Evolutionary conservation across 2,329 filamentous ascomycete genomes (phyloP), one percentile per base, ranked within the genome.

Genomic region (Botrytis sinoallii): DNA sequence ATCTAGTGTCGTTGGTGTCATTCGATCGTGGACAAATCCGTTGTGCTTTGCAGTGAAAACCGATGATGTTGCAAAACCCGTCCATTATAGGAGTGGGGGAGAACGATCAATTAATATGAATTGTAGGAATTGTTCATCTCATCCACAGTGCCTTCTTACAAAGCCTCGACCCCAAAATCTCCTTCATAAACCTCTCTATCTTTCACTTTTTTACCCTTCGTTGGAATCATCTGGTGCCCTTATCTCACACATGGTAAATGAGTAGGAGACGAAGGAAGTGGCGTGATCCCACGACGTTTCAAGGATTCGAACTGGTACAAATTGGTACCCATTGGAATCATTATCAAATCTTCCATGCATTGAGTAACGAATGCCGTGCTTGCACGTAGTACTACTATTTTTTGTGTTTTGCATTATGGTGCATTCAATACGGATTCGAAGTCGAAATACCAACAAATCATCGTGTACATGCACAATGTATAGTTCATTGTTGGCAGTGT

Each of bases 241-340:
- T 48, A 57, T 69, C 66, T 52, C 69, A 55, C 44, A 42, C 44
- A 55, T 40, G 44, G 57, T 63, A 72, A 67, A 68, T 72, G 61
- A 68, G 63, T 57, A 40, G 61, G 64, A 60, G 38, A 60, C 64
- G 71, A 72, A 72, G 71, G 70, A 72, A 72, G 63, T 46, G 63
- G 71, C 70, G 71, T 14, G 29, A 72, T 72, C 64, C 71, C 48
- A 72, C 46, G 35, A 55, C 59, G 71, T 68, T 69, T 72, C 71
- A 72, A 55, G 71, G 40, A 52, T 44, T 69, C 42, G 35, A 57
- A 59, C 22, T 29, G 35, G 48, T 42, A 57, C 48, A 57, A 35
- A 48, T 16, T 18, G 38, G 60, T 63, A 63, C 60, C 5, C 25
- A 48, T 3, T 32, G 35, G 38, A 69, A 68, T 40, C n/a, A 29